These are phyloP conservation scores for Reticulascus tulasneorum DNA, from an alignment of 2,329 filamentous ascomycete species.

Conservation along the genomic window DNA sequence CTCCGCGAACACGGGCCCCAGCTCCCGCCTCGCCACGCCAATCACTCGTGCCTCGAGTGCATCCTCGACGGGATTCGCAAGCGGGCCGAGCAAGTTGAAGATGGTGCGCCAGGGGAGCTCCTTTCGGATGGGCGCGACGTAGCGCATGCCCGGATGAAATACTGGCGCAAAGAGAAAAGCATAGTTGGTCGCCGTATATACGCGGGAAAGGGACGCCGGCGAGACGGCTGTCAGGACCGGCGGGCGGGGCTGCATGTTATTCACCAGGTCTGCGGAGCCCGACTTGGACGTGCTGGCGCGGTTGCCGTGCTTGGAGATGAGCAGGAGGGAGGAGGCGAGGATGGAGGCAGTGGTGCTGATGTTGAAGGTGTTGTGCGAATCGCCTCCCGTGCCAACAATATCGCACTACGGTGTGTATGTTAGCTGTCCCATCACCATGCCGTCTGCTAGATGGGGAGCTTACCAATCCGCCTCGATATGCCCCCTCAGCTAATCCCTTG, in stretches of 20 bases:
- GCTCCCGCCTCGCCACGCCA: conserved; percentile 83
- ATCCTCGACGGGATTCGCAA: conserved; percentile 85
- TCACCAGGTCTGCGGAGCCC: conserved; percentile 87
- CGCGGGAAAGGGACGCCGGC: conserved; percentile 63
- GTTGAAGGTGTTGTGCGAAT: conserved; percentile 97
- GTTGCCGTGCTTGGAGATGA: conserved; percentile 94
- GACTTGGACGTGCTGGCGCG: conserved; percentile 92
- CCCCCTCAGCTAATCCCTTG: conserved; percentile 62
- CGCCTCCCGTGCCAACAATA: conserved; percentile 95
- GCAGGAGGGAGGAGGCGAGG: conserved; percentile 76
- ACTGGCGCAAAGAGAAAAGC: conserved; percentile 93
- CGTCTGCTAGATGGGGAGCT: conserved; percentile 32
- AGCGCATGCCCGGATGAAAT: conserved; percentile 92
- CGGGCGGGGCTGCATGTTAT: conserved; percentile 65
- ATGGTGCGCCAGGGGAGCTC: conserved; percentile 93
- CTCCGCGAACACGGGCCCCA: conserved; percentile 86
- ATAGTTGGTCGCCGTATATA: conserved; percentile 84
- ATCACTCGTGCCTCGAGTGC: conserved; percentile 84
- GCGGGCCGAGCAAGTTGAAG: conserved; percentile 92
- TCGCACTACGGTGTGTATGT: conserved; percentile 73
- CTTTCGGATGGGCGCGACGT: conserved; percentile 79
- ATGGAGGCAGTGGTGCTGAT: conserved; percentile 95
- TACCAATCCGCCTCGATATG: conserved; percentile 80
- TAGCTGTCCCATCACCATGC: conserved; percentile 2
- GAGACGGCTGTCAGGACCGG: conserved; percentile 73